Percentiles rank a stretch among this genome's conserved stretches.
Conservation (phyloP, 2,329 filamentous ascomycete genomes). For the Xylaria hypoxylon region DNA sequence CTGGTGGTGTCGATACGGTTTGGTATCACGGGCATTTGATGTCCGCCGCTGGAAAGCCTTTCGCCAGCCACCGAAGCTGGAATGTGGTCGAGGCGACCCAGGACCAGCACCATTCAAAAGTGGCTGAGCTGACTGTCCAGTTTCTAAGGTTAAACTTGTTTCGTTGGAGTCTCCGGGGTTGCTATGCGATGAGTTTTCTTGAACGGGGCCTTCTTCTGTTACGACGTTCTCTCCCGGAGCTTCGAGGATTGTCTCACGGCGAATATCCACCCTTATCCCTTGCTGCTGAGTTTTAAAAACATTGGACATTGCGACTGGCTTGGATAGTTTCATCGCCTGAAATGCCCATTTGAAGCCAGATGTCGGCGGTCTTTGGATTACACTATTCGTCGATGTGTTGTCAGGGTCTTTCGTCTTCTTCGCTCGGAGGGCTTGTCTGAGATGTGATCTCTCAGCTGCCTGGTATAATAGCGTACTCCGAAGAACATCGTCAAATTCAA, state of each 20-base stretch:
- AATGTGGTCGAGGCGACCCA: background rate
- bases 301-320: background rate
- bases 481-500: slow-evolving; percentile 37
- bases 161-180: background rate
- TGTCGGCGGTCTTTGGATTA: no score
- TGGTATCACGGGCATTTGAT: background rate
- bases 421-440: slow-evolving; percentile 24
- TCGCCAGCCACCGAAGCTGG: background rate
- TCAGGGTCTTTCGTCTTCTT: slow-evolving; percentile 1
- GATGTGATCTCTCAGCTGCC: slow-evolving; percentile 31
- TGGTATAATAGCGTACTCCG: slow-evolving; percentile 31
- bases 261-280: slow-evolving; percentile 3
- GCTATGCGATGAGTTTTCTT: background rate
- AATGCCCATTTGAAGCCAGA: slow-evolving; percentile 13
- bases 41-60: background rate
- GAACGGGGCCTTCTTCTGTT: background rate
- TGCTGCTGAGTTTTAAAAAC: background rate
- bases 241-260: slow-evolving; percentile 1
- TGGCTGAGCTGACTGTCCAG: background rate
- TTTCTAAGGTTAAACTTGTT: background rate
- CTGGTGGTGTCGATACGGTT: background rate
- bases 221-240: background rate
- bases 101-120: background rate
- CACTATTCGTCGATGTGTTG: background rate
- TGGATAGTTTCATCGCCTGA: slow-evolving; percentile 8